phyloP scores from a whole-genome alignment of 805 yeast species.

The Barnettozyma vustinii region DNA sequence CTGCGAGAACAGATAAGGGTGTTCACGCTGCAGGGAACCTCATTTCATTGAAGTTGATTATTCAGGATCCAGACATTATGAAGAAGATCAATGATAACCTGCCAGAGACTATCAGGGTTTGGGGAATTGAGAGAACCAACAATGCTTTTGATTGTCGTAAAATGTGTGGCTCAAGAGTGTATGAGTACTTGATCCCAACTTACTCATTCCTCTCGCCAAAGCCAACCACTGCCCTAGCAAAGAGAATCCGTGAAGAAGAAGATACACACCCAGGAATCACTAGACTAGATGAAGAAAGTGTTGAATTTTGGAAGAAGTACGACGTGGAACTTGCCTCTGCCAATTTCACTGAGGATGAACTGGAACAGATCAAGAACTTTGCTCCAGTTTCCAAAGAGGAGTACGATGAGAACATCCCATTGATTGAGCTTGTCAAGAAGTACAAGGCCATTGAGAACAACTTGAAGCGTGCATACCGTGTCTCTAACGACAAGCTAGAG shows the following conservation, averaged over 20 bases:
- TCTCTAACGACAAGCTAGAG: conserved; percentile 55
- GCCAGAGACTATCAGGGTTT: conserved; percentile 84
- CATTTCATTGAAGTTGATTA: conserved; percentile 73
- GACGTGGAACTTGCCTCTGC: conserved; percentile 32
- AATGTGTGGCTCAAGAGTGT: conserved; percentile 92
- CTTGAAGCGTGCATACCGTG: conserved; percentile 64
- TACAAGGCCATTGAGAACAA: conserved; percentile 60
- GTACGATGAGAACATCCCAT: conserved; percentile 34
- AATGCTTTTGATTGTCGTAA: conserved; percentile 92
- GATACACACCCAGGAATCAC: conserved; percentile 52
- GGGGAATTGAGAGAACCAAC: conserved; percentile 90
- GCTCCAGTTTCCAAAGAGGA: conserved; percentile 33
- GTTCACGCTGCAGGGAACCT: conserved; percentile 98
- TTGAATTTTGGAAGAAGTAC: conserved; percentile 63
- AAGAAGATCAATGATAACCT: conserved; percentile 65
- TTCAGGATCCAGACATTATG: conserved; percentile 68
- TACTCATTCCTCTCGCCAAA: conserved; percentile 89
- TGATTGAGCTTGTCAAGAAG: conserved; percentile 37
- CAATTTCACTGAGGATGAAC: conserved; percentile 25
- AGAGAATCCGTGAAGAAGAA: conserved; percentile 50
- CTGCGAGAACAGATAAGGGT: conserved; percentile 90
- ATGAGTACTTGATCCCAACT: conserved; percentile 91
- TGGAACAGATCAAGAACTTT: conserved; percentile 23
- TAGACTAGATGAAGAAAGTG: conserved; percentile 63
- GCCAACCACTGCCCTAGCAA: conserved; percentile 62